Conservation (phyloP, 331 rosid species). For the Malus hybrid region DNA sequence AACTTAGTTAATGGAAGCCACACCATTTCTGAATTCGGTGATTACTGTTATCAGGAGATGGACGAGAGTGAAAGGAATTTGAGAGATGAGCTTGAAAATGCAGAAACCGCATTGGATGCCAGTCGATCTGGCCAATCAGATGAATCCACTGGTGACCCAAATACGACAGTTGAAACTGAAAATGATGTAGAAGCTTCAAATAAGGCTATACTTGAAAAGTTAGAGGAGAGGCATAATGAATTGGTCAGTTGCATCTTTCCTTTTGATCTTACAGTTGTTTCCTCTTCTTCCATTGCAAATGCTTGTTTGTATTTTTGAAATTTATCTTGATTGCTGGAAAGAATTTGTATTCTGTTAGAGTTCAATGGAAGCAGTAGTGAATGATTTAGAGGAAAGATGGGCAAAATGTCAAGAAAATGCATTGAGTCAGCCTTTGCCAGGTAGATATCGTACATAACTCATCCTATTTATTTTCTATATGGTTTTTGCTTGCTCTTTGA, state of each 20-base stretch:
- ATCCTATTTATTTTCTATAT: not conserved
- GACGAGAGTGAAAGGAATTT: constrained; percentile 56
- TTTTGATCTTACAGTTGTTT: not conserved
- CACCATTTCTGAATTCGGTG: not conserved
- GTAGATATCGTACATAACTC: constrained; percentile 42
- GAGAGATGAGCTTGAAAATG: constrained; percentile 38
- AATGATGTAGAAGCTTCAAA: constrained; percentile 38
- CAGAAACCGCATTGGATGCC: constrained; percentile 20
- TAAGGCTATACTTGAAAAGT: constrained; percentile 38
- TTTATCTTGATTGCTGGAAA: not conserved
- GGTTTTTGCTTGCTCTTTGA: not conserved
- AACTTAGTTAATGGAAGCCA: not conserved
- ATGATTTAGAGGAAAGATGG: constrained; percentile 62
- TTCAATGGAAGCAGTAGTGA: constrained; percentile 54
- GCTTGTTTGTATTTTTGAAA: not conserved
- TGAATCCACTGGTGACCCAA: constrained; percentile 28
- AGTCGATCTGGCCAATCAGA: constrained; percentile 24
- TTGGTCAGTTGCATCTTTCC: constrained; percentile 40
- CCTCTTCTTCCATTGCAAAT: not conserved
- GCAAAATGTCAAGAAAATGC: constrained; percentile 55
- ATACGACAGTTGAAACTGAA: constrained; percentile 15
- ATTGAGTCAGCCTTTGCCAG: constrained; percentile 73
- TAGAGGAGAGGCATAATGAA: constrained; percentile 68
- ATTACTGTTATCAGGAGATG: constrained; percentile 46
- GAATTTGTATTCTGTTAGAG: constrained; percentile 31